Evolutionary conservation across 306 rosid genomes (phyloP), one percentile per base, ranked within the genome.

Genomic region (Inga laurina): DNA sequence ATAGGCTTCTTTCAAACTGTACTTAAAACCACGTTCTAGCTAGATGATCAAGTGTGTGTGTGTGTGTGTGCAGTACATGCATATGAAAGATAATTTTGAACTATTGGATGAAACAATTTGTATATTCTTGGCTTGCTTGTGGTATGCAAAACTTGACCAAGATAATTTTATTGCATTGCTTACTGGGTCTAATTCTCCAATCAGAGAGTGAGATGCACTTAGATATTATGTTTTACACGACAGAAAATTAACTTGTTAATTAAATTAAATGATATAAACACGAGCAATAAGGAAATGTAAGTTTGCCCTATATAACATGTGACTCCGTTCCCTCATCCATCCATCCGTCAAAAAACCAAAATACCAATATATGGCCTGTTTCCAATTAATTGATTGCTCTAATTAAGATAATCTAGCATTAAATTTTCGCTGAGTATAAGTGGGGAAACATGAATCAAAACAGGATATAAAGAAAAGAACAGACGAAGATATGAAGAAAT

Each of bases 161-260:
- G 70, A 30, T 11, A 65, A 27, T 80, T 86, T 72, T 62, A 77
- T 75, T 71, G 67, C 71, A 69, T 43, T 62, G 39, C n/a, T 62
- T 62, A 24, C 21, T 64, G 49, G 18, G 10, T 41, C 18, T 10
- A 72, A 22, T 48, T 37, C 68, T 49, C 18, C 30, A 6, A 51
- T 64, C 52, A 62, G 18, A 62, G 37, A 2, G 27, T 49, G 57
- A 77, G 15, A 39, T 10, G 49, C 22, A 59, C 10, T 32, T 57
- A 80, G 69, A 19, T 18, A 18, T 54, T 19, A 54, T 65, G 13
- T 65, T 9, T 2, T 62, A 44, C 1, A 27, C 39, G 71, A 75
- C 69, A 51, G 56, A 75, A 1, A 32, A 65, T 65, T 64, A 27
- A 62, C 59, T 52, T 3, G 74, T 56, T 54, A 37, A 56, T 13